A percentile compares a stretch with the other conserved stretches of the same genome.
These are phyloP conservation scores for Tylopilus vinaceipallidus DNA, from an alignment of 768 basidiomycete genomes.

Conservation along the genomic window DNA sequence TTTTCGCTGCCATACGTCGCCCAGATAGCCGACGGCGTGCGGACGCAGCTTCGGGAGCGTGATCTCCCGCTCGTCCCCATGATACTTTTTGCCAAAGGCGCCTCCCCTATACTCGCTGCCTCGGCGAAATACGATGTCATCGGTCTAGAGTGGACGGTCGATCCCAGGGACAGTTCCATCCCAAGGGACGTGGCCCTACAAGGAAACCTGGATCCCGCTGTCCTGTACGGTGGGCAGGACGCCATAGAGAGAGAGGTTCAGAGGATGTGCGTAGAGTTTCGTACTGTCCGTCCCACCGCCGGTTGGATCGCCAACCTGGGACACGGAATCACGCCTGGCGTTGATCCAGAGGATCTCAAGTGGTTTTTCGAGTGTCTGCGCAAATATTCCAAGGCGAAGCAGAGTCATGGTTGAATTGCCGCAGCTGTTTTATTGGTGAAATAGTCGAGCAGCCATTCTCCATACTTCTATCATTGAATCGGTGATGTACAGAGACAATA, in stretches of 20 bases:
- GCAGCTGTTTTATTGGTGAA: not conserved
- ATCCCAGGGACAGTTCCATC: conserved; percentile 62
- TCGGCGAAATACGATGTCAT: conserved; percentile 81
- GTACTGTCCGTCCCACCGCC: conserved; percentile 42
- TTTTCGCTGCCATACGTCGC: conserved; percentile 82
- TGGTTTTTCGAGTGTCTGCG: conserved; percentile 92
- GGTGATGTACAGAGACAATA: conserved; percentile 19
- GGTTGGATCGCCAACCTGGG: conserved; percentile 98
- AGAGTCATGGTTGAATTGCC: not conserved
- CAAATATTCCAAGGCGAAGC: conserved; percentile 57
- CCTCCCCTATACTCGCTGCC: conserved; percentile 71
- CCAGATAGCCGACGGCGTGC: conserved; percentile 72
- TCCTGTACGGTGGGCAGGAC: conserved; percentile 80
- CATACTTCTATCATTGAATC: conserved; percentile 10
- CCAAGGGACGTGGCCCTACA: conserved; percentile 70
- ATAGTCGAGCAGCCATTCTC: conserved; percentile 4
- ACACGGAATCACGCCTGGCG: conserved; percentile 95
- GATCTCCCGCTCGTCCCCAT: conserved; percentile 66
- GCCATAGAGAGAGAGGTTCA: conserved; percentile 87
- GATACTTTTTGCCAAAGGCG: conserved; percentile 94
- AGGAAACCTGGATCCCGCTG: conserved; percentile 89
- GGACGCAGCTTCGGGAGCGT: conserved; percentile 50
- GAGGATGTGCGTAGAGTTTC: conserved; percentile 78
- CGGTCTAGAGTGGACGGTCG: conserved; percentile 89
- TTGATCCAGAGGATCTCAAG: conserved; percentile 88